Base-by-base conservation (phyloP, 2,329 filamentous ascomycete species). In the Fusarium abutilonis region DNA sequence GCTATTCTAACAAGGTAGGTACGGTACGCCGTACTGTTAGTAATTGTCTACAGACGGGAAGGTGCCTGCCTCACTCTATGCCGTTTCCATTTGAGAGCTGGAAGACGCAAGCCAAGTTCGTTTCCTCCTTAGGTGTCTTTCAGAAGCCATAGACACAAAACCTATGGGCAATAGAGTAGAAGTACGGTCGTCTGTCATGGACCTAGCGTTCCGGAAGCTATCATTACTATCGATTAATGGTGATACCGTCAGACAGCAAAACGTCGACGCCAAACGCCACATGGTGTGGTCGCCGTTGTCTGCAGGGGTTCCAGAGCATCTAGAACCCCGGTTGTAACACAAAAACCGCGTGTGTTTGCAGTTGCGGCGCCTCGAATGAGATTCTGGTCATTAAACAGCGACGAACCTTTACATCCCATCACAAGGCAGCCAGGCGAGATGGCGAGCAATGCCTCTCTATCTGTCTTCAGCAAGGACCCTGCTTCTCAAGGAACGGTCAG, bases 241-340 rank as follows among this genome's bases (percentile, higher is more conserved):
- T 17, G 52, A 58, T 54, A 47, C 38, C 48, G 46, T 57, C 28
- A 46, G 40, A 50, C 38, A 32, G 41, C 28, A 46, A 55, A 66
- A 50, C 29, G 26, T 43, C 46, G 56, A 59, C 34, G 43, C 48
- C 47, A 64, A 51, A 56, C 61, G 56, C 61, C 56, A 65, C 61
- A 65, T 62, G 44, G 26, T 42, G 51, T 43, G 28, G 28, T 62
- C 29, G 40, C 50, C 34, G 36, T 64, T 60, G 29, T 41, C 34
- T 26, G 19, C 10, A 26, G 41, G 28, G 31, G 36, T 42, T 47
- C 23, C 43, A 31, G 55, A 46, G 35, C 36, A 52, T 57, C 42
- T 39, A 65, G 56, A 51, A 41, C 35, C 31, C 35, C 39, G 17
- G 19, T 40, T 36, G 43, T 52, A 56, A 49, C 43, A 40, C 23